A percentile compares a stretch with the other conserved stretches of the same genome.
Evolutionary conservation across 805 yeast genomes (phyloP).

Genomic region (Myxozyma neglecta): DNA sequence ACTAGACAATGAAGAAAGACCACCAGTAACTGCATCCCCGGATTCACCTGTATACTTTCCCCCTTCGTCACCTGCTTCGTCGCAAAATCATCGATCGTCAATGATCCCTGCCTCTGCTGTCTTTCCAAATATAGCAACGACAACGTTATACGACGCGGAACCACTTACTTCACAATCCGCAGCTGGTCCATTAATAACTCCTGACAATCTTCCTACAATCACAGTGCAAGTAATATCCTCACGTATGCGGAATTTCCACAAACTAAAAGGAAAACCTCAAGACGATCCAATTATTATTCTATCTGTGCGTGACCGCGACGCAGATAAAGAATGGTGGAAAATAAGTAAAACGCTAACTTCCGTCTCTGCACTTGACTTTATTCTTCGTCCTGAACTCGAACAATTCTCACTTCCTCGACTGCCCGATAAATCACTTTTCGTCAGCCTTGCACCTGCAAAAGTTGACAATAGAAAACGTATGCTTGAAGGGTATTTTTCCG

Average conservation of each 20-base stretch:
- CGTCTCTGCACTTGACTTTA: constrained; percentile 60
- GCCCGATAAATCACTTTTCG: constrained; percentile 64
- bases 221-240: constrained; percentile 36
- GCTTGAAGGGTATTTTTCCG: constrained; percentile 59
- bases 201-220: constrained; percentile 35
- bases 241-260: constrained; percentile 37
- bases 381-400: constrained; percentile 52
- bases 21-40: neutral
- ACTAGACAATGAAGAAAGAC: neutral
- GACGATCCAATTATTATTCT: constrained; percentile 65
- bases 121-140: constrained; percentile 4
- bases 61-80: constrained; percentile 15
- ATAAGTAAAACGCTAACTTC: constrained; percentile 64
- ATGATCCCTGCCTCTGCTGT: constrained; percentile 13
- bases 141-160: constrained; percentile 16
- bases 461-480: constrained; percentile 60
- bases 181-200: constrained; percentile 31
- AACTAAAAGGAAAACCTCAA: constrained; percentile 36
- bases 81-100: constrained; percentile 7
- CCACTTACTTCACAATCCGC: constrained; percentile 11
- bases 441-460: constrained; percentile 59
- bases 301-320: constrained; percentile 60
- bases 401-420: constrained; percentile 54
- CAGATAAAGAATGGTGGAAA: constrained; percentile 70
- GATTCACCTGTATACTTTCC: constrained; percentile 21